A percentile compares a stretch with the other conserved stretches of the same genome.
phyloP scores from a whole-genome alignment of 495 filamentous ascomycete genomes.

The Lineolata rhizophorae region DNA sequence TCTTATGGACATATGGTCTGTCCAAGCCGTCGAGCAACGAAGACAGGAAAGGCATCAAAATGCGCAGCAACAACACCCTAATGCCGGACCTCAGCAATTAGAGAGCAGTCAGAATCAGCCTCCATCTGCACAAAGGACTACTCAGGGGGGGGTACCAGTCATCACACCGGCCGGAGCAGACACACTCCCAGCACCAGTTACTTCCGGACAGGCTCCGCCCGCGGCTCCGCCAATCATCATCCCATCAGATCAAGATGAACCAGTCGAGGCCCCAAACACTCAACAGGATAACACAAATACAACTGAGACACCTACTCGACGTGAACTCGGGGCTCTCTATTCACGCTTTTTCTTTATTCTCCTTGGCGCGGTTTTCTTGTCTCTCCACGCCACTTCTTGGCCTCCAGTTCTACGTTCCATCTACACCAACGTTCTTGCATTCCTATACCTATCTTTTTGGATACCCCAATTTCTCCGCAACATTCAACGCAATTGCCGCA shows the following conservation, averaged over 20 bases:
- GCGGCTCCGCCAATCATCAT: constrained; percentile 49
- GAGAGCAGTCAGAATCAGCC: too few relatives aligned
- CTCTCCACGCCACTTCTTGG: constrained; percentile 55
- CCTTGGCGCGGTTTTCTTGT: constrained; percentile 47
- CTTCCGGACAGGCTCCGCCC: constrained; percentile 23
- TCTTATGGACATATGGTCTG: constrained; percentile 66
- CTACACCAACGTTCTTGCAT: constrained; percentile 45
- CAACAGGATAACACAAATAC: constrained; percentile 8
- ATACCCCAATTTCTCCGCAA: constrained; percentile 79
- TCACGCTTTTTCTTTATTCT: constrained; percentile 56
- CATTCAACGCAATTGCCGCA: constrained; percentile 71
- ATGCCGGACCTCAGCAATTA: too few relatives aligned
- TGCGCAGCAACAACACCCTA: background rate
- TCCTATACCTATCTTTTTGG: constrained; percentile 78
- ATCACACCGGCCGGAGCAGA: constrained; percentile 17
- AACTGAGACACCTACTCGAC: constrained; percentile 19
- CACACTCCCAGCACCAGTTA: constrained; percentile 38
- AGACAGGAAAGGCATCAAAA: constrained; percentile 27
- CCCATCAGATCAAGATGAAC: constrained; percentile 63
- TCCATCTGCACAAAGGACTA: constrained; percentile 6
- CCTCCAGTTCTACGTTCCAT: constrained; percentile 39
- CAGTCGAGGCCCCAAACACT: constrained; percentile 20
- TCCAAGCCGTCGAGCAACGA: constrained; percentile 64
- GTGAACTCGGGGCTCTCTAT: constrained; percentile 53
- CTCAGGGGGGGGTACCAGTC: too few relatives aligned